phyloP scores from a whole-genome alignment of 2,329 filamentous ascomycete species.

The Diaporthe nobilis region DNA sequence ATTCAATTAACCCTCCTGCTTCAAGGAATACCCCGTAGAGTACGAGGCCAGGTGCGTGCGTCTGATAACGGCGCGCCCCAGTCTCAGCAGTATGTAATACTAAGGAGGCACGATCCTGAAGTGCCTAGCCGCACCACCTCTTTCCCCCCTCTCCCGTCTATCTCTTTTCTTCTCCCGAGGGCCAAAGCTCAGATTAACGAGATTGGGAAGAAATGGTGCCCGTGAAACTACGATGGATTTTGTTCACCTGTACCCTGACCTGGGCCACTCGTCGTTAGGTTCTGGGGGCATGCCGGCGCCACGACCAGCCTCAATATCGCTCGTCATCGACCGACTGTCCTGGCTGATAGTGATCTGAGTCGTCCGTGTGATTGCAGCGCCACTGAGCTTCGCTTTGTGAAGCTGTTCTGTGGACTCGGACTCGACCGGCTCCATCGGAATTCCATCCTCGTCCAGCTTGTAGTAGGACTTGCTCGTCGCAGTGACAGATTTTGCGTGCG shows the following conservation, averaged over 20 bases:
- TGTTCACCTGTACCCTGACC: constrained; percentile 6
- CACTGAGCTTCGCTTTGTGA: constrained; percentile 6
- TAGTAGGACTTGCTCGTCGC: constrained; percentile 34
- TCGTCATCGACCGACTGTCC: constrained; percentile 8
- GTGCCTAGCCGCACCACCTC: not conserved
- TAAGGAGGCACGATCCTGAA: not conserved
- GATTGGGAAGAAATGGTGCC: too few relatives aligned
- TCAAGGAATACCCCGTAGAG: not conserved
- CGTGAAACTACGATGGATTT: not conserved
- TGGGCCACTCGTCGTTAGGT: constrained; percentile 16
- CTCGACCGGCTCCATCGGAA: constrained; percentile 14
- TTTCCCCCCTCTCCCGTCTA: not conserved
- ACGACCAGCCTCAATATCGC: constrained; percentile 9
- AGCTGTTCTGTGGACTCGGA: constrained; percentile 28
- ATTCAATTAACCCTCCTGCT: constrained; percentile 6
- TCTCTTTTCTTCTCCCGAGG: not conserved
- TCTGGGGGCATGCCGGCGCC: not conserved
- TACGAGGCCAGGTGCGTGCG: not conserved
- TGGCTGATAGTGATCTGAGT: constrained; percentile 30
- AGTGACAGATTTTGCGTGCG: not conserved
- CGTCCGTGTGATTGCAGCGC: constrained; percentile 27
- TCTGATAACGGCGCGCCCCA: not conserved
- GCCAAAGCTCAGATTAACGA: not conserved
- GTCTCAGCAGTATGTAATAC: constrained; percentile 1
- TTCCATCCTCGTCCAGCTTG: constrained; percentile 38